phyloP scores from a whole-genome alignment of 192 early-diverging fungal species.

The Coemansia sp. region DNA sequence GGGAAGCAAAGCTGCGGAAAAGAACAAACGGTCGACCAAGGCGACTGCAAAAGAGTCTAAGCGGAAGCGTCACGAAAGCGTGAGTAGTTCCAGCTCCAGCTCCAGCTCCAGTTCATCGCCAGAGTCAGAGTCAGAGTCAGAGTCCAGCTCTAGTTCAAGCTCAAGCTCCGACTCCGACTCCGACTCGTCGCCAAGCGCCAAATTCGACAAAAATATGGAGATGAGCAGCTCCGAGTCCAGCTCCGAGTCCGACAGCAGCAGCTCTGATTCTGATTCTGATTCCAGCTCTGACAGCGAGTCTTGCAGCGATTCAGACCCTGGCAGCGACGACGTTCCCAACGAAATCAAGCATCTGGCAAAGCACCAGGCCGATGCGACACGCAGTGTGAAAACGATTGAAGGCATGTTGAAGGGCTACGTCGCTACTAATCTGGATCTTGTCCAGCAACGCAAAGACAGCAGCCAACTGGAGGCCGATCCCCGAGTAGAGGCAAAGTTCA shows the following conservation, averaged over 20 bases:
- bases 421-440: conserved; percentile 36
- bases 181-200: neutral
- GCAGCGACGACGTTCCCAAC: neutral
- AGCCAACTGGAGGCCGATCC: conserved; percentile 5
- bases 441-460: conserved; percentile 5
- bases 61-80: conserved; percentile 2
- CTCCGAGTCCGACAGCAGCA: conserved; percentile 5
- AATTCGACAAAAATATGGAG: conserved; percentile 4
- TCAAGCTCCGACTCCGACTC: neutral
- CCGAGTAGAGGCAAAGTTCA: conserved; percentile 24
- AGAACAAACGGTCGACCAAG: conserved; percentile 6
- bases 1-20: conserved; percentile 15
- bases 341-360: conserved; percentile 10
- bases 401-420: conserved; percentile 15
- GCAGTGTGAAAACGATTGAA: conserved; percentile 5
- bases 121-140: neutral
- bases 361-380: conserved; percentile 10
- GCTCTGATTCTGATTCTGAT: conserved; percentile 3
- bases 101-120: neutral
- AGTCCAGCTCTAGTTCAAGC: neutral
- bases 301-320: conserved; percentile 6
- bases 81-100: conserved; percentile 13
- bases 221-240: neutral
- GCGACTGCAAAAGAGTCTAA: conserved; percentile 12
- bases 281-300: conserved; percentile 2